A percentile compares a stretch with the other conserved stretches of the same genome.
phyloP scores from a whole-genome alignment of 768 basidiomycete species.

The Tricholomella constricta region DNA sequence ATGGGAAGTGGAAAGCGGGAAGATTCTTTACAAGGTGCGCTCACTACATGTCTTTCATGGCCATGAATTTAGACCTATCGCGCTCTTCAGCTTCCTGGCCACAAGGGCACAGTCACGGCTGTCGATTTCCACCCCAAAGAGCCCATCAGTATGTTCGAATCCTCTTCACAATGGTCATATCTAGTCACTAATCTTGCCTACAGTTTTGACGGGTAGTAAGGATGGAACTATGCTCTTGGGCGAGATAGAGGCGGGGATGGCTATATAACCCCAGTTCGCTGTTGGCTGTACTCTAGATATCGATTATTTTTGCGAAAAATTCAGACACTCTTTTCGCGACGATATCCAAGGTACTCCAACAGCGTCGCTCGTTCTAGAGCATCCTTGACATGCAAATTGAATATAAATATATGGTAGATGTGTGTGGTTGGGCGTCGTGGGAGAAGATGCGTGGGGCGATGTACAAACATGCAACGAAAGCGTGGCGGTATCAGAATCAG shows the following conservation, averaged over 20 bases:
- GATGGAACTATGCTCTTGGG: conserved; percentile 91
- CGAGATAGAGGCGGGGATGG: conserved; percentile 74
- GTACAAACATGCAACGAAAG: neutral
- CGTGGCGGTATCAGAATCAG: conserved; percentile 39
- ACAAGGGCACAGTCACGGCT: conserved; percentile 94
- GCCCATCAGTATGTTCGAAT: conserved; percentile 81
- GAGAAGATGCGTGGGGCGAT: neutral
- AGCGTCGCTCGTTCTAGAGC: too few species aligned
- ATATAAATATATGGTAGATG: conserved; percentile 12
- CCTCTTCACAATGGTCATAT: neutral
- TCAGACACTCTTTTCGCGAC: too few species aligned
- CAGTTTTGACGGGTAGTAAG: conserved; percentile 91
- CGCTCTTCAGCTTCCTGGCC: conserved; percentile 75
- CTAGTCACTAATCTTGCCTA: neutral
- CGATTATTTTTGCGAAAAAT: too few species aligned
- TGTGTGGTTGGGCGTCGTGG: neutral
- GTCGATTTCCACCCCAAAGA: conserved; percentile 97
- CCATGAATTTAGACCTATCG: neutral
- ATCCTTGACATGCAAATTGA: too few species aligned
- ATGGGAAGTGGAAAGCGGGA: conserved; percentile 82
- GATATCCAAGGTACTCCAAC: too few species aligned
- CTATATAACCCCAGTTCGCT: conserved; percentile 32
- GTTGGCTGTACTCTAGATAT: neutral
- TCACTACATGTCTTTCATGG: neutral
- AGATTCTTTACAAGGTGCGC: conserved; percentile 75